Base-by-base conservation (phyloP, 495 filamentous ascomycete species). In the Lasiosphaeris hirsuta region DNA sequence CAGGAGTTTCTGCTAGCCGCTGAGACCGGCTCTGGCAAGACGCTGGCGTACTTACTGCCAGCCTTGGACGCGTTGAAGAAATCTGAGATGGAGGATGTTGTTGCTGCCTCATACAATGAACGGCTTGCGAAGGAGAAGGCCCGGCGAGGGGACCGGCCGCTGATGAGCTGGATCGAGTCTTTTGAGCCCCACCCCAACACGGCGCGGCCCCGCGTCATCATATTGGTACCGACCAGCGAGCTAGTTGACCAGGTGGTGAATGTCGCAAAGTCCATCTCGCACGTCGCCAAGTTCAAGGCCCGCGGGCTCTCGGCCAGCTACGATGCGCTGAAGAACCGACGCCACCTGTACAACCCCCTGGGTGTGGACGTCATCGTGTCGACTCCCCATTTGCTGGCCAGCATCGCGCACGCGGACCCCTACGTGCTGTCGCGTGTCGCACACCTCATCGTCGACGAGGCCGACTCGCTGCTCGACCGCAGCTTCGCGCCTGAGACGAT, bases 21-120 rank as follows among this genome's bases (percentile, higher is more conserved):
- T 10, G 94, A 98, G 74, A 98, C 94, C 1, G 94, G 94, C 9
- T 97, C 94, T 2, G 94, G 94, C 52, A 98, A 98, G 73, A 98
- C 94, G 1, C 75, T 98, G 59, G 89, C 94, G 30, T 98, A 98
- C 65, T 72, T 96, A 19, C 66, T 96, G 15, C 95, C 94, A 0
- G 73, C 84, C 14, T 73, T 97, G 37, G 83, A 98, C 75, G 85
- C 87, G 17, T 69, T 97, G 57, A 97, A 97, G 75, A 76, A 81
- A 18, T 83, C 83, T 13, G 94, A 97, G 67, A 74, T 76, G 1
- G 69, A 75, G 5, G 88, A 93, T 46, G 69, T 72, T 9, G 77
- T 83, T 30, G 73, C 80, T 2, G 71, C 78, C 47, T 75, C 76
- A 2, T 81, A 80, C 45, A 68, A 80, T 40, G 74, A 81, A 54